Percentiles rank a stretch among this genome's conserved stretches.
Conservation (phyloP, 2,329 filamentous ascomycete genomes). For the Penicillium thymicola region DNA sequence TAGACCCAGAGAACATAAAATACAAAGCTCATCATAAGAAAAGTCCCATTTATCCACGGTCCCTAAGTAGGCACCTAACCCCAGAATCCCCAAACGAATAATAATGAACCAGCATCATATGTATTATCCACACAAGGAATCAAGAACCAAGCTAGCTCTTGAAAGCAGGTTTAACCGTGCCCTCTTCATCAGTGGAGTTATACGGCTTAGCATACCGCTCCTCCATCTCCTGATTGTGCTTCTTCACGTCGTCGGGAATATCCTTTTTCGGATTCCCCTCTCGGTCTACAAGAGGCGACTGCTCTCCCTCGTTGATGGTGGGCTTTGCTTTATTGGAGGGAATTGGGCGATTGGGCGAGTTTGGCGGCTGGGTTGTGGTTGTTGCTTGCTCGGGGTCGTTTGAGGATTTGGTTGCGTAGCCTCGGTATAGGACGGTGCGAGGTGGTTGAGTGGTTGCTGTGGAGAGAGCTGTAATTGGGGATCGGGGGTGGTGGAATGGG, state of each 20-base stretch:
- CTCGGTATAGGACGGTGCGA: neutral
- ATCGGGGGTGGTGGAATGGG: neutral
- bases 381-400: neutral
- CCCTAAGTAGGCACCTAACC: neutral
- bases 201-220: conserved; percentile 33
- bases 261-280: conserved; percentile 26
- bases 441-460: neutral
- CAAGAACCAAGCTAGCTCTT: neutral
- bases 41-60: neutral
- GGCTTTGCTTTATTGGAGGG: conserved; percentile 37
- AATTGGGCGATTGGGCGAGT: conserved; percentile 12
- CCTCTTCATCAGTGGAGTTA: conserved; percentile 29
- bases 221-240: conserved; percentile 35
- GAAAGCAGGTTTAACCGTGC: conserved; percentile 15
- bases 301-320: conserved; percentile 30
- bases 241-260: conserved; percentile 35
- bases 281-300: conserved; percentile 30
- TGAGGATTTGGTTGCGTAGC: conserved; percentile 4
- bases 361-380: neutral
- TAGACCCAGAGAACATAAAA: neutral
- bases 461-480: neutral
- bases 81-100: neutral
- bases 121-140: neutral
- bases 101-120: neutral
- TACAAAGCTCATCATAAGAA: neutral